Conservation (phyloP, 257 asterid species). For the Solanum paucissectum region DNA sequence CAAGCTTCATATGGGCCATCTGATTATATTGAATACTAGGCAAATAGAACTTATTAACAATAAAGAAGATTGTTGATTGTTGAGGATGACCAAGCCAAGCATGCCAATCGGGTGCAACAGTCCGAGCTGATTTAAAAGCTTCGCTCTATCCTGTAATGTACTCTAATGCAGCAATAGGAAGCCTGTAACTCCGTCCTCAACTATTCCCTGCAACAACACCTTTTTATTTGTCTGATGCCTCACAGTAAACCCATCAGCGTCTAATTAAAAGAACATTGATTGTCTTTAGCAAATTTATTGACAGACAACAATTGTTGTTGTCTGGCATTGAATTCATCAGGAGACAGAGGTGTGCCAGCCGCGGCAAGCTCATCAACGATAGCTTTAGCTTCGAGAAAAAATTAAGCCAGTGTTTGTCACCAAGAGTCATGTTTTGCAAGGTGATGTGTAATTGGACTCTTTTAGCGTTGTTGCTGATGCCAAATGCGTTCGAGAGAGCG, state of each 20-base stretch:
- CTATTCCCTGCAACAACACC: background rate
- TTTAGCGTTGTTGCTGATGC: background rate
- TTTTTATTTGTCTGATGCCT: background rate
- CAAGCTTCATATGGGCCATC: background rate
- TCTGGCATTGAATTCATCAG: background rate
- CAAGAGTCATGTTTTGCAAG: background rate
- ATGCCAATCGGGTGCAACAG: background rate
- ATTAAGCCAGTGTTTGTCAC: background rate
- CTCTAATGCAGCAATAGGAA: background rate
- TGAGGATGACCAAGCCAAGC: background rate
- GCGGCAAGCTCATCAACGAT: background rate
- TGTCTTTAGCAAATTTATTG: background rate
- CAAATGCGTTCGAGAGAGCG: background rate
- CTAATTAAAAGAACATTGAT: background rate
- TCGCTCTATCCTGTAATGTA: background rate
- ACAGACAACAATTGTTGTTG: background rate
- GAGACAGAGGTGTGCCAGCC: background rate
- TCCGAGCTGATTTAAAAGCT: background rate
- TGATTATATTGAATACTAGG: background rate
- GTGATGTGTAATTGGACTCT: background rate
- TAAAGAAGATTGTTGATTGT: background rate
- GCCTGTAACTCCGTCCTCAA: background rate
- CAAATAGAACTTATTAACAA: background rate
- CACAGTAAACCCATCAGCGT: background rate
- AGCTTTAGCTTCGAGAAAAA: background rate